Base-by-base conservation (phyloP, 1,284 basidiomycete genomes). In the Ustilago trichophora region DNA sequence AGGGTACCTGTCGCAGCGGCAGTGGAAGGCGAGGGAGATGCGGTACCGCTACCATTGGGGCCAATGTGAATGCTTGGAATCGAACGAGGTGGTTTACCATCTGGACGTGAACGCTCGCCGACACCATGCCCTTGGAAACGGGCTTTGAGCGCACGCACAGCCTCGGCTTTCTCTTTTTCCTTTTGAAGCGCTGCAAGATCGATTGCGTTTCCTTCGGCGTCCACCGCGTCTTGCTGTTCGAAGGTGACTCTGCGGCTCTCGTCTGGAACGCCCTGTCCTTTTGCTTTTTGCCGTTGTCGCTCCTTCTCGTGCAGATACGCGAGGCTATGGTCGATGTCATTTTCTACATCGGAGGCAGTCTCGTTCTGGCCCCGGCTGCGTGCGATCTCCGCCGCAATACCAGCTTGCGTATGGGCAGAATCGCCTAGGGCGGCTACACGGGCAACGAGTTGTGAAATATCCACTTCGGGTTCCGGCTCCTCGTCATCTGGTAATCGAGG, bases 391-490 rank as follows among this genome's bases (percentile, higher is more conserved):
- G 55, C 51, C 3, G 55, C 46, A 18, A 70, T 9, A 13, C 70
- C 63, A 3, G 64, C 67, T 38, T 71, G 64, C 1, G 67, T 51
- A 16, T 25, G 27, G 7, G 57, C 58, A 38, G 59, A 51, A 18
- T 68, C 51, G 13, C 70, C 77, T 5, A 77, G 37, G 2, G 72
- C 56, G 1, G 69, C 64, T 4, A 80, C 73, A 13, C 67, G 54
- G 11, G 59, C 75, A 4, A 73, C 46, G 5, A 80, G 64, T 15
- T 45, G 46, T 21, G 72, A 63, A 13, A 80, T 55, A 43, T 80
- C 78, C 10, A 80, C 71, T 45, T 80, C 78, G 10, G 77, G 74
- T 38, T 78, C 76, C 0, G 70, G 66, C 27, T 80, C 79, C 12
- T 56, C 50, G 10, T 73, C 70, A 63, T 60, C 45, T 15, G 36